Evolutionary conservation across 768 basidiomycete species (phyloP), one percentile per base, ranked within the genome.

Genomic region (Lactarius vividus): DNA sequence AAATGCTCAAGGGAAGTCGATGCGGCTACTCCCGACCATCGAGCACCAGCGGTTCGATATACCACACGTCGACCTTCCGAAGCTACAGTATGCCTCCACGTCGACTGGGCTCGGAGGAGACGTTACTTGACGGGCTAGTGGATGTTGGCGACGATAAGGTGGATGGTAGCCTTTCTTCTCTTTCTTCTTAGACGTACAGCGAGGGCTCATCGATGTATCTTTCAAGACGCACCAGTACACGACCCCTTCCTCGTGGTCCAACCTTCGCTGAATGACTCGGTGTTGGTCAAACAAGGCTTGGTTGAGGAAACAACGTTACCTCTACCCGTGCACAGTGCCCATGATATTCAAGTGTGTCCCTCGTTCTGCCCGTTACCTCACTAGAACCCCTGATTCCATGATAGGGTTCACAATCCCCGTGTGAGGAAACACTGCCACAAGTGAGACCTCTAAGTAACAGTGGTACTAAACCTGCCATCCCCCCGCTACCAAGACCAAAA

Each of bases 191-290:
- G 35, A 15, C 46, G 35, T 18, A 18, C n/a, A 13, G 20, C 18
- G 44, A 16, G 33, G 13, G 20, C 35, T 49, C 46, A 39, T 33
- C 26, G 23, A 33, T 53, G 13, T 39, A 61, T 49, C 1, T 8
- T 31, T 15, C n/a, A 23, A 61, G 60, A n/a, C 39, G 23, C 31
- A 0, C 46, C 29, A 7, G 54, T 49, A 28, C 60, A 29, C 16
- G 69, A 70, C 18, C 69, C 69, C n/a, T 70, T 65, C 42, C 67
- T 70, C 16, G 16, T 65, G 10, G 69, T 70, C 7, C 61, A 62
- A n/a, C 64, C 69, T 31, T 70, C 69, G 7, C 58, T 70, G 13
- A 56, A 70, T 18, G 56, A 69, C 56, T 70, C 69, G 8, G 16
- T 70, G 20, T 55, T 70, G 57, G 63, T 70, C 33, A 59, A 61